Percentiles rank a stretch among this genome's conserved stretches.
These are phyloP conservation scores for Phylloporus sp. DNA, from an alignment of 768 basidiomycete genomes.

Conservation along the genomic window DNA sequence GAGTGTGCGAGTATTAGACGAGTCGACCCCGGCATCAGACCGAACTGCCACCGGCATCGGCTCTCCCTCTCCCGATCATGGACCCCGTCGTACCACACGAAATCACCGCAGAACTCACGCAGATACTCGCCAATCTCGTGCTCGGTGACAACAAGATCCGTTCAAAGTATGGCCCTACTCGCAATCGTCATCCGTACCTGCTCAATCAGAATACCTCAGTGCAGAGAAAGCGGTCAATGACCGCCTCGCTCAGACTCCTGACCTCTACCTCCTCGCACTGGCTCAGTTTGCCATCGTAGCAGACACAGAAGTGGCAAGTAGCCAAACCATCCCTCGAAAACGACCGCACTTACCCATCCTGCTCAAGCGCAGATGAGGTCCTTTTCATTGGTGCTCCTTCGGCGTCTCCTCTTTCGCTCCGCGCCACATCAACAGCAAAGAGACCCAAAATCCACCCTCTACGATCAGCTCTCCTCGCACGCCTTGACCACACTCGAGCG, in stretches of 20 bases:
- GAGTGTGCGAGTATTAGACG: too few relatives aligned
- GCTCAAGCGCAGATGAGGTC: constrained; percentile 63
- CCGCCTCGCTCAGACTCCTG: constrained; percentile 69
- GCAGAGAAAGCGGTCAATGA: constrained; percentile 83
- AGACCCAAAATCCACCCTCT: constrained; percentile 52
- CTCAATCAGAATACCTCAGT: constrained; percentile 32
- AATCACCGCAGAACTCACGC: constrained; percentile 71
- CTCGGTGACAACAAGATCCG: constrained; percentile 81
- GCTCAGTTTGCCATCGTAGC: constrained; percentile 74
- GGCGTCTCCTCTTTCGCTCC: constrained; percentile 70
- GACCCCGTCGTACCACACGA: constrained; percentile 46
- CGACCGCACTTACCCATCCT: constrained; percentile 5
- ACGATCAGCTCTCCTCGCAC: constrained; percentile 68
- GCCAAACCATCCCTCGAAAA: neutral
- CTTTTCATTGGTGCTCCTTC: constrained; percentile 75
- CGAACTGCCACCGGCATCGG: constrained; percentile 1
- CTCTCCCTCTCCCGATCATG: constrained; percentile 16
- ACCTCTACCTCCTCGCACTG: constrained; percentile 72
- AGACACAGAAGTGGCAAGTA: constrained; percentile 73
- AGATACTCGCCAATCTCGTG: constrained; percentile 81
- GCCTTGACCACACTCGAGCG: constrained; percentile 66
- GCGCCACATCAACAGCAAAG: constrained; percentile 35
- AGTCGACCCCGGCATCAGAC: too few relatives aligned
- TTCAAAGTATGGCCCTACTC: constrained; percentile 42
- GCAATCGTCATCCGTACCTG: neutral